Percentiles rank a stretch among this genome's conserved stretches.
These are phyloP conservation scores for Mycena maculata DNA, from an alignment of 768 basidiomycete genomes.

Conservation along the genomic window DNA sequence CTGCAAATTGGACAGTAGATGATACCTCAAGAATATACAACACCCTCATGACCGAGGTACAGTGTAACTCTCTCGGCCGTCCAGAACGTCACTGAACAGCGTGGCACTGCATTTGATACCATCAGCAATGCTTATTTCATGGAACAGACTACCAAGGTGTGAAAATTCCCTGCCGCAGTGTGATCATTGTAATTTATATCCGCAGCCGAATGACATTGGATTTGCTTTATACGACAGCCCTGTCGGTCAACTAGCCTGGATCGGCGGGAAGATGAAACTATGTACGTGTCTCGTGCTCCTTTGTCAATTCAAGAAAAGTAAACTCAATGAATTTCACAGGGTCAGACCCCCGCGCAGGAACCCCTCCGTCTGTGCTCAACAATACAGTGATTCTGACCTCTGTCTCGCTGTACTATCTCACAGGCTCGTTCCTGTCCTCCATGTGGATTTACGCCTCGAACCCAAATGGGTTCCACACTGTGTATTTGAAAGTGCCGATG, in stretches of 20 bases:
- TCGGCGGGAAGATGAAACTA: not conserved
- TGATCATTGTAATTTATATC: too few relatives aligned
- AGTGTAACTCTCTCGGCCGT: not conserved
- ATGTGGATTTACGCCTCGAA: slow-evolving; percentile 31
- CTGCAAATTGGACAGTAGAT: slow-evolving; percentile 30
- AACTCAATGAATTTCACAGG: not conserved
- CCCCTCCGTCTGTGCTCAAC: slow-evolving; percentile 13
- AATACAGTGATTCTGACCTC: slow-evolving; percentile 34
- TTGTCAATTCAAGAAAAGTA: slow-evolving; percentile 35
- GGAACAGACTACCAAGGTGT: too few relatives aligned
- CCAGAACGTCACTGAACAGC: slow-evolving; percentile 4
- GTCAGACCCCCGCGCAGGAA: slow-evolving; percentile 27
- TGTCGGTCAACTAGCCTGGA: too few relatives aligned
- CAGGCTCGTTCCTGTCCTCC: slow-evolving; percentile 35
- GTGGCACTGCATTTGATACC: not conserved
- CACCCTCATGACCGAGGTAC: slow-evolving; percentile 37
- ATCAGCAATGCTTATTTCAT: not conserved
- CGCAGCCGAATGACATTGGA: too few relatives aligned
- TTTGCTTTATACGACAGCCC: too few relatives aligned
- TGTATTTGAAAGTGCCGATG: slow-evolving; percentile 3
- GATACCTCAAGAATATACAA: slow-evolving; percentile 40
- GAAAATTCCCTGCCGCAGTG: too few relatives aligned
- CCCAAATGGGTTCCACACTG: not conserved
- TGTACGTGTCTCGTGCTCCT: not conserved
- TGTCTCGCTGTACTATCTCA: slow-evolving; percentile 41